phyloP scores from a whole-genome alignment of 2,329 filamentous ascomycete species.

The Fusarium equiseti region DNA sequence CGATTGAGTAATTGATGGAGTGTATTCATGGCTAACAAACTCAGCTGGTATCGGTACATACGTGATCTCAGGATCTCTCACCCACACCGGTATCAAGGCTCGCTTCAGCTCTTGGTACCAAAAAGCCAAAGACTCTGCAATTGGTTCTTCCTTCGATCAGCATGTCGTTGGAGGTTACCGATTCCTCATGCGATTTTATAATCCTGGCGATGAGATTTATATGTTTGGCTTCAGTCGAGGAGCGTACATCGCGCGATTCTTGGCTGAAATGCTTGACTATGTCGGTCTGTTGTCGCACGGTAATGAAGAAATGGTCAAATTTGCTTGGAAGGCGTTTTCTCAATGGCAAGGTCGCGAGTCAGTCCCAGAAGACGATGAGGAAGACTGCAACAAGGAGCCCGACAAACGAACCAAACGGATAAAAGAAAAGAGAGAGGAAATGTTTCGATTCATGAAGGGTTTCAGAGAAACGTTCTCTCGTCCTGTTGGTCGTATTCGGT shows the following conservation, averaged over 20 bases:
- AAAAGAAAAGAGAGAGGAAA: slow-evolving; percentile 60
- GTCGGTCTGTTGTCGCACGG: slow-evolving; percentile 83
- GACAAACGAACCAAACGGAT: slow-evolving; percentile 56
- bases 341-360: slow-evolving; percentile 75
- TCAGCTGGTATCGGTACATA: slow-evolving; percentile 79
- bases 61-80: slow-evolving; percentile 70
- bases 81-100: slow-evolving; percentile 67
- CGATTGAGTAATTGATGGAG: too few relatives aligned
- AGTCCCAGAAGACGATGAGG: slow-evolving; percentile 55
- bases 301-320: slow-evolving; percentile 86
- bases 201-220: slow-evolving; percentile 73
- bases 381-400: background rate
- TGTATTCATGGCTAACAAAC: slow-evolving; percentile 4
- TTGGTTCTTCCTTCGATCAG: slow-evolving; percentile 83
- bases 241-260: slow-evolving; percentile 78
- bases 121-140: slow-evolving; percentile 81
- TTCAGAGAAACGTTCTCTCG: slow-evolving; percentile 86
- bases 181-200: slow-evolving; percentile 81
- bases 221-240: slow-evolving; percentile 82
- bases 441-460: slow-evolving; percentile 80
- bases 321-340: slow-evolving; percentile 85
- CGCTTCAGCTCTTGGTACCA: slow-evolving; percentile 74
- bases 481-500: slow-evolving; percentile 78
- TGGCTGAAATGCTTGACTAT: slow-evolving; percentile 87
- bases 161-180: slow-evolving; percentile 88